Evolutionary conservation across 2,329 filamentous ascomycete genomes (phyloP).

Genomic region (Neospermospora avenae): DNA sequence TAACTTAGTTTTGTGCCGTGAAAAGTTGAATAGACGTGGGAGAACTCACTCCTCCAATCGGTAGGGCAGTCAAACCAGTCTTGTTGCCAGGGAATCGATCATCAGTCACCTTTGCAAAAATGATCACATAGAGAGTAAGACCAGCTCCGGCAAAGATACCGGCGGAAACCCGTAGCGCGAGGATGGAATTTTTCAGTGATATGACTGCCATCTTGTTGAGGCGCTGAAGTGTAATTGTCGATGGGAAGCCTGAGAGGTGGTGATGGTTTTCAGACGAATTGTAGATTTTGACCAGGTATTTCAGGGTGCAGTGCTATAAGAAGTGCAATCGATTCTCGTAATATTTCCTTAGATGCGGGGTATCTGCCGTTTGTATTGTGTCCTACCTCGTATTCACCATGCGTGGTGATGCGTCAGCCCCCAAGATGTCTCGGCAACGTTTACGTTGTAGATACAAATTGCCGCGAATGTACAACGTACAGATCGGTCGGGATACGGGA

Average conservation of each 20-base stretch:
- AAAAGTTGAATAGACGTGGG: background rate
- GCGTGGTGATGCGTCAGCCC: background rate
- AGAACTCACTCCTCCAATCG: background rate
- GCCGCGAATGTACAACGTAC: background rate
- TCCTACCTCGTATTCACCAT: conserved; percentile 4
- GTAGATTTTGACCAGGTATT: background rate
- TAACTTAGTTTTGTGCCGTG: background rate
- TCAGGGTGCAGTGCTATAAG: background rate
- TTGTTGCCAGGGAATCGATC: background rate
- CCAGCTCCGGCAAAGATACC: conserved; percentile 1
- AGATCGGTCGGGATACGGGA: background rate
- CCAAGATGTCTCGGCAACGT: background rate
- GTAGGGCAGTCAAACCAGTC: conserved; percentile 5
- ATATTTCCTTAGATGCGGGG: background rate
- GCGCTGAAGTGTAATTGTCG: background rate
- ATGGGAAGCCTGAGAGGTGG: background rate
- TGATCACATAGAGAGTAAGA: background rate
- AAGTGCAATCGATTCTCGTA: background rate
- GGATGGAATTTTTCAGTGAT: background rate
- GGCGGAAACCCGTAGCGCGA: conserved; percentile 1
- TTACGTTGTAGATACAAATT: background rate
- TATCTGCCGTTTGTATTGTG: background rate
- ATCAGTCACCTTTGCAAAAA: background rate
- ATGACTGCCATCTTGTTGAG: conserved; percentile 6
- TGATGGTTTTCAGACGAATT: background rate